These are phyloP conservation scores for Monosporascus sp. DNA, from an alignment of 2,329 filamentous ascomycete species.

Conservation along the genomic window DNA sequence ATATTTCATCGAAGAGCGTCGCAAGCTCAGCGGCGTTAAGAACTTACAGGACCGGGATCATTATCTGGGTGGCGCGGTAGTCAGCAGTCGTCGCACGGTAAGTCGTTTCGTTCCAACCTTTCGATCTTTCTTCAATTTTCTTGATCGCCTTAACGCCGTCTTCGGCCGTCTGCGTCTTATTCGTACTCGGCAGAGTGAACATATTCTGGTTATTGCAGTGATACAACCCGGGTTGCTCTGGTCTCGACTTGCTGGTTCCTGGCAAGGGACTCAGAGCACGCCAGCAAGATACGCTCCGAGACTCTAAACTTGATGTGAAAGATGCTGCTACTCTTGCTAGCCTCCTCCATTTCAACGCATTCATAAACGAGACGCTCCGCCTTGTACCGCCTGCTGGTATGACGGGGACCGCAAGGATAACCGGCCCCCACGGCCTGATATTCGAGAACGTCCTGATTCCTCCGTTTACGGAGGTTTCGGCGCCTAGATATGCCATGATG, in stretches of 20 bases:
- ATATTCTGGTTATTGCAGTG: constrained; percentile 3
- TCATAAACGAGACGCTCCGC: constrained; percentile 12
- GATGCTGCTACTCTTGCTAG: constrained; percentile 4
- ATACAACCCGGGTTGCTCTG: constrained; percentile 13
- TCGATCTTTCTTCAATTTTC: no score
- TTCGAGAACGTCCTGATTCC: constrained; percentile 11
- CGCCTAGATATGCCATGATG: constrained; percentile 14
- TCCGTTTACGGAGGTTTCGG: constrained; percentile 9
- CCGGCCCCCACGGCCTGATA: constrained; percentile 9
- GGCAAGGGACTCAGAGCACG: constrained; percentile 10
- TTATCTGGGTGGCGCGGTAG: constrained; percentile 10
- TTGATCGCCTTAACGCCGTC: no score
- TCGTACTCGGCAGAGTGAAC: not conserved
- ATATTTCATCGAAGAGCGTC: constrained; percentile 15
- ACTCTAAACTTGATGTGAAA: constrained; percentile 5
- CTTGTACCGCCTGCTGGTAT: constrained; percentile 10
- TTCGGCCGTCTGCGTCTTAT: not conserved
- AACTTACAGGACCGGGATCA: constrained; percentile 8
- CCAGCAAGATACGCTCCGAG: constrained; percentile 9
- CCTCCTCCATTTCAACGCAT: constrained; percentile 13
- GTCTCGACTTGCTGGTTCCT: constrained; percentile 7
- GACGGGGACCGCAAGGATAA: constrained; percentile 10
- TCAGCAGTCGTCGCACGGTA: constrained; percentile 17
- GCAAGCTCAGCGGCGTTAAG: constrained; percentile 5
- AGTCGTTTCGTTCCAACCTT: constrained; percentile 5